Evolutionary conservation across 2,329 filamentous ascomycete species (phyloP), one percentile per base, ranked within the genome.

Genomic region (Pseudogymnoascus sp.): DNA sequence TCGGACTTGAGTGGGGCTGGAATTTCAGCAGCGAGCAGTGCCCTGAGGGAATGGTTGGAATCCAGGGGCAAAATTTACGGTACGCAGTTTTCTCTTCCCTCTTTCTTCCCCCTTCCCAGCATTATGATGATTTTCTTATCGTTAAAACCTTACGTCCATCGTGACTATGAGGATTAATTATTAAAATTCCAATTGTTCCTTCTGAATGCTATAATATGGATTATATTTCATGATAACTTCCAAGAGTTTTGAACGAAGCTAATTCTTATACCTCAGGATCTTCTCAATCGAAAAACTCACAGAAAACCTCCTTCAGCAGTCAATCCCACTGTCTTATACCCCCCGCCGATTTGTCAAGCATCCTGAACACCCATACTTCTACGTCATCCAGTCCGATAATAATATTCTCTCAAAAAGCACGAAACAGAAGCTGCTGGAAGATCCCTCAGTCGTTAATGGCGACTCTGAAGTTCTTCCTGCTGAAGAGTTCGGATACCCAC

Each of bases 11-110:
- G 73, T 97, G 91, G 80, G 92, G 90, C 3, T 96, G 92, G 88
- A 96, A 94, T 69, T 97, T 99, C 71, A 93, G 90, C 73, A 96
- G 92, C 71, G 91, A 96, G 72, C 90, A 96, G 73, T 96, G 92
- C 69, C 86, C 89, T 43, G 90, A 97, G 75, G 92, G 92, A 61
- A 93, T 97, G 80, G 93, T 97, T 60, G 92, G 91, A 63, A 93
- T 97, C 64, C 90, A 95, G 75, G 90, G 87, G 57, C 89, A 93
- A 73, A 94, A 91, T 71, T 75, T 96, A 66, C 83, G 91, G 91
- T 96, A 85, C 64, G 82, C 77, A 74, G 76, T 76, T 61, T 12
- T 60, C 63, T 59, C 60, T 43, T 63, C 64, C 60, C 66, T 62
- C 64, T 63, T 65, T 64, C 14, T 25, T 12, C 50, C n/a, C 57